Evolutionary conservation across 345 rosid genomes (phyloP).

Genomic region (Sisymbrium altissimum): DNA sequence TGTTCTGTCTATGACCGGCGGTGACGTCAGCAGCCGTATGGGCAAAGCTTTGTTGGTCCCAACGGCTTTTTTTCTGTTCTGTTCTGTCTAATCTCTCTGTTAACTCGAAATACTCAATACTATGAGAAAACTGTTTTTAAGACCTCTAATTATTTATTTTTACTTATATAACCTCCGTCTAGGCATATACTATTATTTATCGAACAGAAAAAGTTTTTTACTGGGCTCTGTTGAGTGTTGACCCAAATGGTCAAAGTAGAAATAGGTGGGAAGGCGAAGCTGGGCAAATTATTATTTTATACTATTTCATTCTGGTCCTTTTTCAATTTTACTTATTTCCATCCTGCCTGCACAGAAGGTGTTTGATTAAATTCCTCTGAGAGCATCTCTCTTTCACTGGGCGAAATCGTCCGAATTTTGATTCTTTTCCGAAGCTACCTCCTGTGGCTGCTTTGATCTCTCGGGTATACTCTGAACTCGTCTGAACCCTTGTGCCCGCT

Average conservation of each 20-base stretch:
- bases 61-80: not conserved
- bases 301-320: not conserved
- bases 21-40: conserved; percentile 11
- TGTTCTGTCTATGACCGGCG: not conserved
- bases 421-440: not conserved
- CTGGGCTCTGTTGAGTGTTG: not conserved
- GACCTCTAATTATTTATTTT: too few species aligned
- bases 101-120: too few species aligned
- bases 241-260: not conserved
- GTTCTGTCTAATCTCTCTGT: not conserved
- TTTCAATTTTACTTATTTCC: not conserved
- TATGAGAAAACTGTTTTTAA: too few species aligned
- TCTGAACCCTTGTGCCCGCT: not conserved
- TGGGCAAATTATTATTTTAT: too few species aligned
- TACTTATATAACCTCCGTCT: too few species aligned
- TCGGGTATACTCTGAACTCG: not conserved
- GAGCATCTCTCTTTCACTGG: not conserved
- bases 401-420: not conserved
- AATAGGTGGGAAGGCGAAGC: not conserved
- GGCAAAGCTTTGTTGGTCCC: not conserved
- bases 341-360: not conserved
- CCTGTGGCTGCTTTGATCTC: not conserved
- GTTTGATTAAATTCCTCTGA: conserved; percentile 24
- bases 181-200: too few species aligned
- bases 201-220: too few species aligned